phyloP scores from a whole-genome alignment of 331 rosid species.

The Cydonia oblonga region DNA sequence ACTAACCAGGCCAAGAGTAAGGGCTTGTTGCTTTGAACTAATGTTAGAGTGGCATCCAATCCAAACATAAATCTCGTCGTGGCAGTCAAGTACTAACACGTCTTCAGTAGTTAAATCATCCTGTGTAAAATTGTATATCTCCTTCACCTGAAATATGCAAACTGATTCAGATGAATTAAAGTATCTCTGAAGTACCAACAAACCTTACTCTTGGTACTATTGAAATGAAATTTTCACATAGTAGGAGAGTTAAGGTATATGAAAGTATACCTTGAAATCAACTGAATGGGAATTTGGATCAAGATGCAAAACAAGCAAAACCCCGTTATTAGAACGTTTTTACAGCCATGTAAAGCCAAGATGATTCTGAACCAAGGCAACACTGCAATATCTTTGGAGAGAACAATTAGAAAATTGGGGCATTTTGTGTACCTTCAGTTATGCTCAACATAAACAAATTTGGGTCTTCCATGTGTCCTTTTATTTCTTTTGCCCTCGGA shows the following conservation, averaged over 20 bases:
- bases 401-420: constrained; percentile 10
- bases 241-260: neutral
- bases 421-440: constrained; percentile 52
- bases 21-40: constrained; percentile 73
- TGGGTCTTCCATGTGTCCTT: constrained; percentile 63
- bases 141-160: constrained; percentile 64
- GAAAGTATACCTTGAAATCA: constrained; percentile 62
- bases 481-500: constrained; percentile 64
- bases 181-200: neutral
- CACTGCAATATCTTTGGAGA: constrained; percentile 28
- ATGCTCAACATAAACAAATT: constrained; percentile 58
- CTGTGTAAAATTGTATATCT: constrained; percentile 83
- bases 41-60: constrained; percentile 65
- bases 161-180: neutral
- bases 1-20: constrained; percentile 63
- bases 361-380: constrained; percentile 47
- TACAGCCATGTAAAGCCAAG: constrained; percentile 34
- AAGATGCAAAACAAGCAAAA: constrained; percentile 53
- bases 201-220: no score
- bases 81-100: constrained; percentile 70
- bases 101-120: constrained; percentile 92
- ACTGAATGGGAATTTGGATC: constrained; percentile 47
- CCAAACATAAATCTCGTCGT: constrained; percentile 83
- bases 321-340: constrained; percentile 50
- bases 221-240: no score